Base-by-base conservation (phyloP, 345 rosid species). In the Cochlearia excelsa region DNA sequence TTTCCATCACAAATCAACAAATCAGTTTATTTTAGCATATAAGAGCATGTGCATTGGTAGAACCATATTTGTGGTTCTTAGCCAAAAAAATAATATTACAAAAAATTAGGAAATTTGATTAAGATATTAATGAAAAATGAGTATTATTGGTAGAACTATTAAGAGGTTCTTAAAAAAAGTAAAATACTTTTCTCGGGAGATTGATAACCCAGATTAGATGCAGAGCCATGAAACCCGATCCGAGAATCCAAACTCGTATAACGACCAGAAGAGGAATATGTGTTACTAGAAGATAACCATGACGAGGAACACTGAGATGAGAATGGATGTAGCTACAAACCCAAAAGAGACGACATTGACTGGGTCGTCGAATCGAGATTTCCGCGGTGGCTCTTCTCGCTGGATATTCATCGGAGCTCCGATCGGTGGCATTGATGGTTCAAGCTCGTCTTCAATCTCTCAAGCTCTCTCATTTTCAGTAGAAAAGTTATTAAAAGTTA, bases 261-360 rank as follows among this genome's bases (percentile, higher is more conserved):
- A 7, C 66, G 75, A 39, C 61, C 35, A 6, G 63, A 43, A 52
- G 54, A 35, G 5, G 78, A 57, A 7, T 71, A 65, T 30, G 65
- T 28, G 39, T 46, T 47, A 33, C 66, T 63, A 26, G 77, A 88
- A 82, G 59, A 92, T 85, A 38, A 94, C 98, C 97, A 92, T 92
- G 52, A 83, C 82, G 48, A 92, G 76, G 84, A 92, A 92, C 98
- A 92, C 86, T 33, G 88, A 88, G 74, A 92, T 92, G 78, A 92
- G 91, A 71, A 92, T 81, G 61, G 97, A 97, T 38, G 98, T 92
- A 54, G 98, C 98, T 3, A 92, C 97, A 59, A 88, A 92, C 8
- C 98, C 97, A 70, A 89, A 88, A 8, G 97, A 89, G 41, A 92
- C 95, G 0, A 97, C 95, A 59, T 82, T 86, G 23, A 86, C 92